Evolutionary conservation across 345 rosid genomes (phyloP), one percentile per base, ranked within the genome.

Genomic region (Salix suchowensis): DNA sequence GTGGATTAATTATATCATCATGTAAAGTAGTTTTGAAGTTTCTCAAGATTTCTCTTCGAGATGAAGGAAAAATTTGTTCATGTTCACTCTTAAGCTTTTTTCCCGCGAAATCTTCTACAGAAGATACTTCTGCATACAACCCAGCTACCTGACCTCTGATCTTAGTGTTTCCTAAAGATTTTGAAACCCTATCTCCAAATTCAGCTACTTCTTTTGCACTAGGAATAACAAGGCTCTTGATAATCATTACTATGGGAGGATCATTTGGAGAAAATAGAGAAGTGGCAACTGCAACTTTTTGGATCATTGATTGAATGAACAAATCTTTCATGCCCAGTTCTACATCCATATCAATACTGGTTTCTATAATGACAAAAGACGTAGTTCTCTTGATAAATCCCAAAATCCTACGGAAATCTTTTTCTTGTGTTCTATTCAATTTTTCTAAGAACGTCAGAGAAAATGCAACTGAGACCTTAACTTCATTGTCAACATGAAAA

Each of bases 381-480:
- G 36, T 55, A 6, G 54, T 73, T 65, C 80, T 85, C 52, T 67
- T 66, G 71, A 87, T 64, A 54, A 77, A 84, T 14, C 78, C 74
- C 48, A 81, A 73, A 65, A 88, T 64, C 44, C 65, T 67, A 52
- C 7, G 71, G 46, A 82, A 76, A 26, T 84, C 81, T 16, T 58
- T 80, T 39, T 61, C 76, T 55, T 81, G 62, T 14, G 55, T 50
- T 58, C 32, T 19, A 48, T 72, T 65, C 75, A 87, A 46, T 24
- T 83, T 85, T 82, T 87, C 84, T 34, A 87, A 68, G 61, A 76
- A 78, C 7, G 87, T 60, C 58, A 78, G 52, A 10, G 89, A 75
- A 83, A 88, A 81, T 26, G 77, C 83, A 54, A 81, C 83, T 0
- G 90, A 85, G 18, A 85, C 80, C 75, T 78, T 80, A 26, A 82